phyloP scores from a whole-genome alignment of 1,284 basidiomycete genomes.

The Pascua guehoae region DNA sequence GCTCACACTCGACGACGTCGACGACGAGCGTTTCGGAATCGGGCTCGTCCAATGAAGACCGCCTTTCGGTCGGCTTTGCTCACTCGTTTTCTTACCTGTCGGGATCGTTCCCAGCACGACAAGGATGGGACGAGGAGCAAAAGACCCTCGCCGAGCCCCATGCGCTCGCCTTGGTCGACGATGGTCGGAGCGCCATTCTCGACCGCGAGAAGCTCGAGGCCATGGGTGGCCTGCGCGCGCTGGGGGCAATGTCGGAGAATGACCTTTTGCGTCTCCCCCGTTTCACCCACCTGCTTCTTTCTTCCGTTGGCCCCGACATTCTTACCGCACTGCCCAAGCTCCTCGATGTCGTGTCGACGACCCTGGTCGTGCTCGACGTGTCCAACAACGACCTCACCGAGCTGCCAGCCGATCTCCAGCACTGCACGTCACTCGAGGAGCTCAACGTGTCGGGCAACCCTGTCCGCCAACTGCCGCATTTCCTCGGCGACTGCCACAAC shows the following conservation, averaged over 20 bases:
- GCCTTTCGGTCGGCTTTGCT: slow-evolving; percentile 11
- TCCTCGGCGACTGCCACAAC: slow-evolving; percentile 68
- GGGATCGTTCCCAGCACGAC: slow-evolving; percentile 3
- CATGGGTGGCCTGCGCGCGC: slow-evolving; percentile 37
- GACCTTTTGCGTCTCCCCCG: slow-evolving; percentile 54
- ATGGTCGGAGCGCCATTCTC: slow-evolving; percentile 42
- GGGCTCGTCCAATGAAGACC: slow-evolving; percentile 10
- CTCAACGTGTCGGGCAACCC: slow-evolving; percentile 90
- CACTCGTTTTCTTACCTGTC: slow-evolving; percentile 19
- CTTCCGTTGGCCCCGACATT: slow-evolving; percentile 65
- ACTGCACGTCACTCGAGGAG: slow-evolving; percentile 81
- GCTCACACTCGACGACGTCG: slow-evolving; percentile 37
- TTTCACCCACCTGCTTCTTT: slow-evolving; percentile 82
- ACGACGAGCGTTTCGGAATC: slow-evolving; percentile 9
- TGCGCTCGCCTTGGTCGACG: slow-evolving; percentile 42
- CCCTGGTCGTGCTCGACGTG: slow-evolving; percentile 83
- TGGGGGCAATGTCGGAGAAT: slow-evolving; percentile 19
- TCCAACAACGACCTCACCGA: slow-evolving; percentile 78
- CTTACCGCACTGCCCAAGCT: slow-evolving; percentile 65
- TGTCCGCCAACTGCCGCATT: slow-evolving; percentile 74
- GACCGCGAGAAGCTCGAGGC: slow-evolving; percentile 34
- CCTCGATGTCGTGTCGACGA: slow-evolving; percentile 66
- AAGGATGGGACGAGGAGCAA: slow-evolving; percentile 23
- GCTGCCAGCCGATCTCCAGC: slow-evolving; percentile 71
- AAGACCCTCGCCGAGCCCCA: slow-evolving; percentile 21